A percentile compares a stretch with the other conserved stretches of the same genome.
Evolutionary conservation across 305 asterid species (phyloP).

Genomic region (Rubia peregrina): DNA sequence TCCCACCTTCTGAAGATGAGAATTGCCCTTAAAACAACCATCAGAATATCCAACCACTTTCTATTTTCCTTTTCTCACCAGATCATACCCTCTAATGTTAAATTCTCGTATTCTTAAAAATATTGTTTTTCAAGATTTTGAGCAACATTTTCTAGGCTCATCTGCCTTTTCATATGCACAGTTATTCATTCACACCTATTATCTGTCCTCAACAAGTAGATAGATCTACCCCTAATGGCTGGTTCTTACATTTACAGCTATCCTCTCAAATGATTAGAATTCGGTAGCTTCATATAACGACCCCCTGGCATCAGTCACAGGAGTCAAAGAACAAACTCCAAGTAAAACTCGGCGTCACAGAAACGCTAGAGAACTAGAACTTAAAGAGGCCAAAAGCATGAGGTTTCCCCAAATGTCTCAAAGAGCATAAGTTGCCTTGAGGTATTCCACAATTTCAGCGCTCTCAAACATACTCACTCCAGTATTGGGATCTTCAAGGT

Average conservation of each 20-base stretch:
- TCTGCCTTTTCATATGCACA: neutral
- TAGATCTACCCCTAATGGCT: neutral
- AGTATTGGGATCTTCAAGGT: slow-evolving; percentile 90
- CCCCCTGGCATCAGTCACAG: neutral
- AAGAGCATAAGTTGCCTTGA: slow-evolving; percentile 68
- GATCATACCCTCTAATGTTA: neutral
- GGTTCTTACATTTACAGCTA: neutral
- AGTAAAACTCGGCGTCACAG: neutral
- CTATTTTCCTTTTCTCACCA: neutral
- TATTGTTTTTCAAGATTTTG: neutral
- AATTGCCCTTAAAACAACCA: neutral
- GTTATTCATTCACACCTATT: neutral
- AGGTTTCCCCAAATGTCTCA: slow-evolving; percentile 20
- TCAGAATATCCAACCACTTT: neutral
- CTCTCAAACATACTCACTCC: slow-evolving; percentile 94
- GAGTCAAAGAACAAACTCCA: neutral
- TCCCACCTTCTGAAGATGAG: slow-evolving; percentile 14
- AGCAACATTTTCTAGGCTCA: neutral
- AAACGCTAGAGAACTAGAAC: slow-evolving; percentile 3
- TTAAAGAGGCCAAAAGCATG: neutral
- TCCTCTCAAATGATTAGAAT: slow-evolving; percentile 6
- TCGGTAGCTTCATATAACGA: neutral
- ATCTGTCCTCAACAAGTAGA: neutral
- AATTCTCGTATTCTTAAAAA: neutral
- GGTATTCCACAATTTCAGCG: slow-evolving; percentile 82